These are phyloP conservation scores for Arctostaphylos glauca DNA, from an alignment of 148 eudicot genomes.

Conservation along the genomic window DNA sequence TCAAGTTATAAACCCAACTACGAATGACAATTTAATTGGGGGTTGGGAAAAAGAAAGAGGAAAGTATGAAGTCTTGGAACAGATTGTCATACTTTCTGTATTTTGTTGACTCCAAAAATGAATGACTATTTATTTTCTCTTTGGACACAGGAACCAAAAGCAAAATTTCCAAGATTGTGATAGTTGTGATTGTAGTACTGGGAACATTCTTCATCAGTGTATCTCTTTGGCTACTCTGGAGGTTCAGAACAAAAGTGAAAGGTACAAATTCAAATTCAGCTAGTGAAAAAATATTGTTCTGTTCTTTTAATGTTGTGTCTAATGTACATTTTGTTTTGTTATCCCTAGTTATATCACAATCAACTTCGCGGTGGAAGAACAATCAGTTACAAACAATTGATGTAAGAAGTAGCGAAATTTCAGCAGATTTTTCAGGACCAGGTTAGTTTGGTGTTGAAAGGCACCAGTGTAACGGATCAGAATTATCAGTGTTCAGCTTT, in stretches of 20 bases:
- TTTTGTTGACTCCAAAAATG: not conserved
- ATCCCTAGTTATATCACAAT: not conserved
- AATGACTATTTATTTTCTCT: not conserved
- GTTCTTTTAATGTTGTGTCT: not conserved
- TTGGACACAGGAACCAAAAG: conserved; percentile 21
- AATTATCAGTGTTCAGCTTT: conserved; percentile 36
- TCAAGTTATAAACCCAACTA: not conserved
- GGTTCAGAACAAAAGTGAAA: conserved; percentile 19
- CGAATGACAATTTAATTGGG: too few species aligned
- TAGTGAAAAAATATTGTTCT: not conserved
- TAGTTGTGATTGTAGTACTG: conserved; percentile 24
- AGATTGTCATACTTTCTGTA: not conserved
- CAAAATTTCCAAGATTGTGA: conserved; percentile 21
- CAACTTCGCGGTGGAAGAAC: not conserved
- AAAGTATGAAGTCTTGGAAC: not conserved
- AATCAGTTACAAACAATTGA: conserved; percentile 18
- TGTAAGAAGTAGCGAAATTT: conserved; percentile 28
- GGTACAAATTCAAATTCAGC: conserved; percentile 28
- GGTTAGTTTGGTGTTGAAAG: conserved; percentile 28
- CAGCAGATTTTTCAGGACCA: conserved; percentile 31
- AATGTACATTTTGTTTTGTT: not conserved
- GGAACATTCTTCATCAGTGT: conserved; percentile 28
- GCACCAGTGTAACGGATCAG: conserved; percentile 26
- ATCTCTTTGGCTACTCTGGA: conserved; percentile 30
- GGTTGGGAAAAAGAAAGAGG: not conserved